Conservation (phyloP, 2,329 filamentous ascomycete genomes). For the Beauveria sp. region DNA sequence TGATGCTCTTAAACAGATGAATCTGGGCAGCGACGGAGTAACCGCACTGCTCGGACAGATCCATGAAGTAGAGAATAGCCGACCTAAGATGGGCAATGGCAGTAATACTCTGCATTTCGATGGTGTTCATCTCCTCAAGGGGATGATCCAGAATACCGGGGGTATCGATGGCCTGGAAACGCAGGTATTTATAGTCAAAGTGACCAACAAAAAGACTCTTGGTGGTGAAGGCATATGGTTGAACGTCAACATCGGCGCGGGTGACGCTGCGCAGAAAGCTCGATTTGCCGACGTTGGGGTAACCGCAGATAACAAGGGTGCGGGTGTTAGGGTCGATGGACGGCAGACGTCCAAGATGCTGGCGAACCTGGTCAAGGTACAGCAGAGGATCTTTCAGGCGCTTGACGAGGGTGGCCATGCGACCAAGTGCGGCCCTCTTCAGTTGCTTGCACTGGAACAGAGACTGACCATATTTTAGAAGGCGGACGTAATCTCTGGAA, state of each 20-base stretch:
- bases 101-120: slow-evolving; percentile 97
- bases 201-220: slow-evolving; percentile 96
- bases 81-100: slow-evolving; percentile 94
- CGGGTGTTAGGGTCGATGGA: slow-evolving; percentile 98
- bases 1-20: slow-evolving; percentile 91
- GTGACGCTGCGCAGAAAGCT: slow-evolving; percentile 91
- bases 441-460: slow-evolving; percentile 99
- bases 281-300: slow-evolving; percentile 96
- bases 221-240: slow-evolving; percentile 97
- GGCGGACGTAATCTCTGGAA: slow-evolving; percentile 87
- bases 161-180: slow-evolving; percentile 78
- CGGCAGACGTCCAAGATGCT: slow-evolving; percentile 94
- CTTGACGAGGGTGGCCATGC: slow-evolving; percentile 96
- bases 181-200: slow-evolving; percentile 77
- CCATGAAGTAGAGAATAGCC: slow-evolving; percentile 97
- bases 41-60: slow-evolving; percentile 91
- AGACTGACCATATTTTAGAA: slow-evolving; percentile 87
- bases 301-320: slow-evolving; percentile 92
- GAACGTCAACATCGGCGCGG: slow-evolving; percentile 89
- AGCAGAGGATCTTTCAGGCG: slow-evolving; percentile 88
- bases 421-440: slow-evolving; percentile 89
- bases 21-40: slow-evolving; percentile 92
- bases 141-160: slow-evolving; percentile 98
- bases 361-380: slow-evolving; percentile 85
- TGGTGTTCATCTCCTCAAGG: slow-evolving; percentile 98